Percentiles rank a stretch among this genome's conserved stretches.
Evolutionary conservation across 257 asterid species (phyloP).

Genomic region (Prunella vulgaris): DNA sequence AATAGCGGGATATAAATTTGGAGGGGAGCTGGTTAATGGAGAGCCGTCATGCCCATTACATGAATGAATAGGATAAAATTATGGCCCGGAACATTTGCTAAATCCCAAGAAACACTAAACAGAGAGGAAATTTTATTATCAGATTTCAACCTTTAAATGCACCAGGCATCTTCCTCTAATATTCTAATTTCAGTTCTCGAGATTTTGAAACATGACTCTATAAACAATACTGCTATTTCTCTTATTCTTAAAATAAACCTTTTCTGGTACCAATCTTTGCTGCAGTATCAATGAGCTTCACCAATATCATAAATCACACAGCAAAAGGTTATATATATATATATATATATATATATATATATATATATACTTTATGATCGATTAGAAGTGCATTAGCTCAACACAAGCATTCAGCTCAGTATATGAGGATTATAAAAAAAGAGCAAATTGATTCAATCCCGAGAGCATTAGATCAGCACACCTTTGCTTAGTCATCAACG

Average conservation of each 20-base stretch:
- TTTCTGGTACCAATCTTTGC: not conserved
- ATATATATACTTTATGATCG: not conserved
- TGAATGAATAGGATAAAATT: not conserved
- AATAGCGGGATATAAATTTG: not conserved
- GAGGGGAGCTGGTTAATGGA: not conserved
- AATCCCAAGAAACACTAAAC: not conserved
- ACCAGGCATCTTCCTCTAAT: not conserved
- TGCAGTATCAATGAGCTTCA: not conserved
- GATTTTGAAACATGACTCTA: not conserved
- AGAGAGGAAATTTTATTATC: not conserved
- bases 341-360: no score
- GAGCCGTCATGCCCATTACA: not conserved
- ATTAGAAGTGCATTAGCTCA: not conserved
- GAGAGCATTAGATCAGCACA: constrained; percentile 24
- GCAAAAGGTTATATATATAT: not conserved
- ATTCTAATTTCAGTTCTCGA: not conserved
- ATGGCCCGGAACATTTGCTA: not conserved
- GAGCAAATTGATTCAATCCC: not conserved
- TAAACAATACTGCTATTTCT: not conserved
- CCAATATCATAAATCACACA: constrained; percentile 11
- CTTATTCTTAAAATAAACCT: not conserved
- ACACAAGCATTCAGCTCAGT: not conserved
- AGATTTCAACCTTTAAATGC: not conserved
- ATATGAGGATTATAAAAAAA: not conserved
- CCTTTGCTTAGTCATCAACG: constrained; percentile 77